These are phyloP conservation scores for Eutrema yunnanense DNA, from an alignment of 345 rosid species.

Conservation along the genomic window DNA sequence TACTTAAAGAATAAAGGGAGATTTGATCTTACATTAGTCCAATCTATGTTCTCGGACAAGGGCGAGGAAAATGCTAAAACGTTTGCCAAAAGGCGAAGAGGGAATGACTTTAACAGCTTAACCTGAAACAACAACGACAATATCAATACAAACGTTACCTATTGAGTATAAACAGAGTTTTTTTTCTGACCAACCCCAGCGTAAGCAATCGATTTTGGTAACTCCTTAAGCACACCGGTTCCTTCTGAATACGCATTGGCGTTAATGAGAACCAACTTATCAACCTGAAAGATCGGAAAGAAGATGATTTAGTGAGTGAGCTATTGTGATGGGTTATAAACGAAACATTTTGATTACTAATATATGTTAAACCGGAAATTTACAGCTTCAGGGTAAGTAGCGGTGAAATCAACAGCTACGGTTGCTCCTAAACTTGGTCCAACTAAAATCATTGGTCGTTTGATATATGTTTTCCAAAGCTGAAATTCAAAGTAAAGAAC, in stretches of 20 bases:
- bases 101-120: constrained; percentile 55
- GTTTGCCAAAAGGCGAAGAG: constrained; percentile 67
- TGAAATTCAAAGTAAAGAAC: constrained; percentile 8
- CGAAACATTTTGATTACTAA: not conserved
- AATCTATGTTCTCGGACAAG: constrained; percentile 50
- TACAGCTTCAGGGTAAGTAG: constrained; percentile 74
- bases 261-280: constrained; percentile 67
- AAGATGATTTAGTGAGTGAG: not conserved
- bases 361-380: constrained; percentile 12
- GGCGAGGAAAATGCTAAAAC: constrained; percentile 53
- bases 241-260: constrained; percentile 83
- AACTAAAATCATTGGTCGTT: constrained; percentile 72
- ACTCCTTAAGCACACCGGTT: constrained; percentile 53
- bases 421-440: constrained; percentile 97
- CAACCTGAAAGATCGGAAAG: constrained; percentile 38
- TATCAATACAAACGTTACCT: not conserved
- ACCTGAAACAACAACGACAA: constrained; percentile 34
- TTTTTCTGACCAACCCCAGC: constrained; percentile 59
- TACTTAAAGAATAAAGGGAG: not conserved
- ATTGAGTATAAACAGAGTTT: not conserved
- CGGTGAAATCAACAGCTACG: constrained; percentile 71
- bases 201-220: constrained; percentile 61
- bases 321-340: not conserved
- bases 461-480: constrained; percentile 81
- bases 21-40: constrained; percentile 58